Conservation (phyloP, 129 eudicot species). For the Scalesia atractyloides region DNA sequence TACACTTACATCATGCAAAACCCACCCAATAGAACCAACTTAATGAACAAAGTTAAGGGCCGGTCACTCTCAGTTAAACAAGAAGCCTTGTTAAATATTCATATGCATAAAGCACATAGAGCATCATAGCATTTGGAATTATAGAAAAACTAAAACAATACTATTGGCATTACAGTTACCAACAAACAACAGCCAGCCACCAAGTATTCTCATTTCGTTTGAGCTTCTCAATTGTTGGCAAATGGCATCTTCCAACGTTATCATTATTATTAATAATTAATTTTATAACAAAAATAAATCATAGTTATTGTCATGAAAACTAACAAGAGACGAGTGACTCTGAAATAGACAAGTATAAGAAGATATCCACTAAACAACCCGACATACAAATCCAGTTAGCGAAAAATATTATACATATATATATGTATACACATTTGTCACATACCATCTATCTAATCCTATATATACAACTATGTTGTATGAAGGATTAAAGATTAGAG, state of each 20-base stretch:
- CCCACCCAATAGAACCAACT: neutral
- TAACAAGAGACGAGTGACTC: conserved; percentile 16
- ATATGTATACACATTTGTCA: neutral
- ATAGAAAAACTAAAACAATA: neutral
- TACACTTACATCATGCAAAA: too few species aligned
- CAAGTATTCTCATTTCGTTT: neutral
- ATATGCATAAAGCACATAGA: neutral
- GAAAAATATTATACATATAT: neutral
- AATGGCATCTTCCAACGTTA: neutral
- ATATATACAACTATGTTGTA: conserved; percentile 7
- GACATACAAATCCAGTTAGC: conserved; percentile 19
- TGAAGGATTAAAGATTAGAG: neutral
- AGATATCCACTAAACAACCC: conserved; percentile 7
- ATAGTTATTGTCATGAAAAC: conserved; percentile 17
- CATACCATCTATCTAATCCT: neutral
- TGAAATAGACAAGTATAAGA: neutral
- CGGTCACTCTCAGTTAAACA: conserved; percentile 5
- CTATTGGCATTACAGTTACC: conserved; percentile 20
- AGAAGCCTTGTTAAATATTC: neutral
- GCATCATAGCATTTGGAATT: conserved; percentile 11
- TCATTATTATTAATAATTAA: too few species aligned
- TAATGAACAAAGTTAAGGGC: conserved; percentile 14
- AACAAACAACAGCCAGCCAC: conserved; percentile 25
- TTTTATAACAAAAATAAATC: neutral
- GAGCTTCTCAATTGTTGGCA: neutral